These are phyloP conservation scores for Linum lewisii DNA, from an alignment of 345 rosid species.

Conservation along the genomic window DNA sequence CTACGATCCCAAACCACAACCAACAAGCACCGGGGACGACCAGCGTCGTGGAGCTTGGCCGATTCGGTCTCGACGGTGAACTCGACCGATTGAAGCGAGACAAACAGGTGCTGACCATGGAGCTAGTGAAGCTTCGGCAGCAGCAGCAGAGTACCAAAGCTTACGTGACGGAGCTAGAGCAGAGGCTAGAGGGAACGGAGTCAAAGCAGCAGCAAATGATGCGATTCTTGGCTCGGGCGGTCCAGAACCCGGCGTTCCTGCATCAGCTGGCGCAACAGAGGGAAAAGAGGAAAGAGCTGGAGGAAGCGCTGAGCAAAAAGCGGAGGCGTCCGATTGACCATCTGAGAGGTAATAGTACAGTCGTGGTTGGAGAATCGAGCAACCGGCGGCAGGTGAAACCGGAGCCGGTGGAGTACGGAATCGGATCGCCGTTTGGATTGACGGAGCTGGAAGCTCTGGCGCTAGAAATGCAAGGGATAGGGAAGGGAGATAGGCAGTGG, in stretches of 20 bases:
- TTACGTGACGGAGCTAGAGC: conserved; percentile 1
- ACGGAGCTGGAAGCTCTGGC: conserved; percentile 84
- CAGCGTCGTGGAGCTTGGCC: conserved; percentile 47
- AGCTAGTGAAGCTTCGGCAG: conserved; percentile 11
- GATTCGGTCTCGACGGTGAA: conserved; percentile 38
- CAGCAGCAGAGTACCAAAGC: conserved; percentile 8
- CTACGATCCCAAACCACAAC: conserved; percentile 13
- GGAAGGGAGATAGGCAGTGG: conserved; percentile 20
- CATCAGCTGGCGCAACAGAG: conserved; percentile 44
- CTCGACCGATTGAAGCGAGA: conserved; percentile 47
- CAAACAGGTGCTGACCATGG: conserved; percentile 35
- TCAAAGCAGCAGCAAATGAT: conserved; percentile 6
- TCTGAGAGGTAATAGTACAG: neutral
- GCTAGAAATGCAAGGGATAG: conserved; percentile 70
- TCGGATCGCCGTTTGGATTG: conserved; percentile 25
- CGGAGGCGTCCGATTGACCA: conserved; percentile 35
- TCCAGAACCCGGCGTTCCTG: conserved; percentile 53
- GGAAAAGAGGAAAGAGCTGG: conserved; percentile 41
- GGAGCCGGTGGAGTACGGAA: conserved; percentile 37
- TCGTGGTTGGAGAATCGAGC: conserved; percentile 16
- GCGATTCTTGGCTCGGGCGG: conserved; percentile 24
- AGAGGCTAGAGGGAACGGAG: conserved; percentile 6
- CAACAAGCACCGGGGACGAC: conserved; percentile 38
- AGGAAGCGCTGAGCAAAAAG: conserved; percentile 41
- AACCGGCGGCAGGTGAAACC: conserved; percentile 23